phyloP scores from a whole-genome alignment of 441 rosid genomes.

The Pelargonium cotyledonis region DNA sequence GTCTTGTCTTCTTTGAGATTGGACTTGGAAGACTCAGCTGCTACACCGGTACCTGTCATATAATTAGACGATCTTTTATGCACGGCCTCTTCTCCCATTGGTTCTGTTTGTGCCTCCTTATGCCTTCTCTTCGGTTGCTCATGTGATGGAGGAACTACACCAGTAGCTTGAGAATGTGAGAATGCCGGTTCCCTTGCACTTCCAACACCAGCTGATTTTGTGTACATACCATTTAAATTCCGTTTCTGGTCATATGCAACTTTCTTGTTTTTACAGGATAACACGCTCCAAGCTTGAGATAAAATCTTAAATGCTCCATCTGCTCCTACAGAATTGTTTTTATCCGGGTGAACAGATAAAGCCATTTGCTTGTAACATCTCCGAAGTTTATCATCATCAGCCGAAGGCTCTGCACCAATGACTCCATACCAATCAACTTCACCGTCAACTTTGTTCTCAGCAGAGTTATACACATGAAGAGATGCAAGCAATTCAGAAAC shows the following conservation, averaged over 20 bases:
- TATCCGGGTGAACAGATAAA: constrained; percentile 15
- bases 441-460: constrained; percentile 16
- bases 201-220: constrained; percentile 8
- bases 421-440: constrained; percentile 23
- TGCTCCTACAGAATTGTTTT: constrained; percentile 21
- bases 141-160: constrained; percentile 24
- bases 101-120: no score
- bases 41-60: no score
- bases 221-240: constrained; percentile 20
- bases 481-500: constrained; percentile 18
- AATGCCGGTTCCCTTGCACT: constrained; percentile 16
- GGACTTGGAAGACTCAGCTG: no score
- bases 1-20: no score
- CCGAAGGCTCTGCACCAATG: constrained; percentile 20
- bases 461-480: constrained; percentile 16
- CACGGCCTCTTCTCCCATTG: no score
- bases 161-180: constrained; percentile 10
- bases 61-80: no score
- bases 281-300: constrained; percentile 42
- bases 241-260: constrained; percentile 42
- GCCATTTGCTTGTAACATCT: constrained; percentile 21
- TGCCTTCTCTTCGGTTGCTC: constrained; percentile 4
- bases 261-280: constrained; percentile 47
- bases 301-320: constrained; percentile 24
- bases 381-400: constrained; percentile 17